phyloP scores from a whole-genome alignment of 768 basidiomycete genomes.

The Aureoboletus auriporus region DNA sequence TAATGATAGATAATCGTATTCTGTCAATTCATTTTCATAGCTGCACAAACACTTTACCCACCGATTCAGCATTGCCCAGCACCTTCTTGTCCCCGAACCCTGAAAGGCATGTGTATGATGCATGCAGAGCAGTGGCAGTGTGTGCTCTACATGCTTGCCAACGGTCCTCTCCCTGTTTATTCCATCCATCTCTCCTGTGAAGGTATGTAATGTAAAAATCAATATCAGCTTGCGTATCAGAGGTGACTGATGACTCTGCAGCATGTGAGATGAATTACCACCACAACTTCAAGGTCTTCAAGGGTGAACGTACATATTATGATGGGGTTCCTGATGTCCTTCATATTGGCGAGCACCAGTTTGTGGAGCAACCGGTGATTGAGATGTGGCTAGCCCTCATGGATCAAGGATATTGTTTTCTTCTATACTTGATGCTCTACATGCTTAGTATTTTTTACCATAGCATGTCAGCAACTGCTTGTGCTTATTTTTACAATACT shows the following conservation, averaged over 20 bases:
- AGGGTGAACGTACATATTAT: not conserved
- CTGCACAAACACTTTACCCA: not conserved
- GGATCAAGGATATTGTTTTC: not conserved
- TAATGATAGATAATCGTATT: too few species aligned
- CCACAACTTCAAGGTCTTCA: conserved; percentile 1
- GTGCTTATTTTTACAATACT: not conserved
- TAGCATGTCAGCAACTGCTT: not conserved
- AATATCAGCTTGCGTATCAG: not conserved
- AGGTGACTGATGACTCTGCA: not conserved
- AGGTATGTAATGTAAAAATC: not conserved
- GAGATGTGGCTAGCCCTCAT: not conserved
- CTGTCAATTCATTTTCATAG: not conserved
- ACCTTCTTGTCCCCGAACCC: not conserved
- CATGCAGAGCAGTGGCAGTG: not conserved
- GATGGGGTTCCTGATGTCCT: not conserved
- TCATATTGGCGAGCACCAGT: not conserved
- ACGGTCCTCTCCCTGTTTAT: not conserved
- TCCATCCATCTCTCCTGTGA: not conserved
- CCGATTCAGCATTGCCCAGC: not conserved
- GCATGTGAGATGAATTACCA: conserved; percentile 1
- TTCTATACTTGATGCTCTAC: not conserved
- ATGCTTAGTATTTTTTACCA: not conserved
- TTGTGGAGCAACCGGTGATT: not conserved
- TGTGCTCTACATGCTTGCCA: not conserved
- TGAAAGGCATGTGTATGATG: conserved; percentile 6